Evolutionary conservation across 2,329 filamentous ascomycete species (phyloP), one percentile per base, ranked within the genome.

Genomic region (Fusarium cicatricum): DNA sequence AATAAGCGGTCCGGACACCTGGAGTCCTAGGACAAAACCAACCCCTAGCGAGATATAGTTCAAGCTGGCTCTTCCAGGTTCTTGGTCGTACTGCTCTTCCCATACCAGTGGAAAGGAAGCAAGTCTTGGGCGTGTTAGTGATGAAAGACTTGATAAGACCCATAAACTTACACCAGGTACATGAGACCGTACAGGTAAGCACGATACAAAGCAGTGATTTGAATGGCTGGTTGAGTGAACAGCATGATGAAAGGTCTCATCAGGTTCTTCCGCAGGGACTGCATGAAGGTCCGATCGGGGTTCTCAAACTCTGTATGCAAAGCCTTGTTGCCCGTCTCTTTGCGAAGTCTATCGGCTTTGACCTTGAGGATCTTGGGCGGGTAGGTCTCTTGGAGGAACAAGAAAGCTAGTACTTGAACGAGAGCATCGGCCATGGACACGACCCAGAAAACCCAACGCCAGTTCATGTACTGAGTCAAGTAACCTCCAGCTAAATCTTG

Each of bases 11-110:
- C 71, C 82, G 15, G 86, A 81, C 4, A 85, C 75, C 1, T 77
- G 74, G 2, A 83, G 81, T 2, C 85, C 85, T 41, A 87, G 78
- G 40, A 86, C 83, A 3, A 75, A 73, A 0, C 82, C 82, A 3
- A 83, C 58, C 0, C 81, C 81, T 1, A 85, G 75, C 1, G 81
- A 81, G 0, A 85, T 71, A 58, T 84, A 85, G 32, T 82, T 77
- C 2, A 86, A 70, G 12, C 82, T 82, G 0, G 79, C 76, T 6
- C 74, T 71, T 1, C 78, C 79, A 5, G 77, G 71, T 1, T 76
- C 77, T 58, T 83, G 78, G 15, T 74, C 70, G 46, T 85, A 85
- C 36, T 77, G 72, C 0, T 71, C 61, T 12, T 76, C 73, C 69
- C 80, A 86, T 1, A 85, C 75, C 8, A 67, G 62, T 0, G 83